Base-by-base conservation (phyloP, 2,329 filamentous ascomycete species). In the Fusarium ramigenum region DNA sequence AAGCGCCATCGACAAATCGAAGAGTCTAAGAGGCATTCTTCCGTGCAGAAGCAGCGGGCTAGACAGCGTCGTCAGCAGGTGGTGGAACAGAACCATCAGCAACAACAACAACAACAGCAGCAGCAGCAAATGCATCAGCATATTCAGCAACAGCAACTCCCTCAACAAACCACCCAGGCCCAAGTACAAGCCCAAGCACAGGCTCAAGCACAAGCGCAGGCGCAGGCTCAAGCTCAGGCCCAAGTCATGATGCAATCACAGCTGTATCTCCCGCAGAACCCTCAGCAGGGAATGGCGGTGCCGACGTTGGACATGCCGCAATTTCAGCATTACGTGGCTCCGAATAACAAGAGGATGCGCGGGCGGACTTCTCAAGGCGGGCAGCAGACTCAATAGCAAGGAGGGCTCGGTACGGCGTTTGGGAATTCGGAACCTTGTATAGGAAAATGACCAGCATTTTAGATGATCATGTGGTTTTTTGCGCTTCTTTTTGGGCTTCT, bases 1-100 rank as follows among this genome's bases (percentile, higher is more conserved):
- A 81, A 78, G 65, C 79, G 83, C 7, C 82, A 84, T 63, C 78
- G 76, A 21, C 79, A 84, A 53, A 80, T 84, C 8, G 84, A 84
- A 25, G 78, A 82, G 19, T 74, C 60, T 9, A 79, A 80, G 47
- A 75, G 74, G 34, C 75, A 78, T 28, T 71, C 75, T 10, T 75
- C 75, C 2, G 61, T 68, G 7, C 73, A 80, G 36, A 78, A 78
- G 44, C 73, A 76, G 43, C 72, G 77, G 28, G 72, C 71, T 36
- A 70, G 76, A 19, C 77, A 76, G 40, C 70, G 78, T 65, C 75
- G 77, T 28, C 78, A 74, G 49, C 68, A 66, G 44, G 75, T 71
- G 3, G 77, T 78, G 12, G 77, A 76, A 49, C 68, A 73, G 11
- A 75, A 76, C 21, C 80, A 81, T 25, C 74, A 75, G 25, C 70